A percentile compares a stretch with the other conserved stretches of the same genome.
phyloP scores from a whole-genome alignment of 2,329 filamentous ascomycete species.

The Cercospora beticola region DNA sequence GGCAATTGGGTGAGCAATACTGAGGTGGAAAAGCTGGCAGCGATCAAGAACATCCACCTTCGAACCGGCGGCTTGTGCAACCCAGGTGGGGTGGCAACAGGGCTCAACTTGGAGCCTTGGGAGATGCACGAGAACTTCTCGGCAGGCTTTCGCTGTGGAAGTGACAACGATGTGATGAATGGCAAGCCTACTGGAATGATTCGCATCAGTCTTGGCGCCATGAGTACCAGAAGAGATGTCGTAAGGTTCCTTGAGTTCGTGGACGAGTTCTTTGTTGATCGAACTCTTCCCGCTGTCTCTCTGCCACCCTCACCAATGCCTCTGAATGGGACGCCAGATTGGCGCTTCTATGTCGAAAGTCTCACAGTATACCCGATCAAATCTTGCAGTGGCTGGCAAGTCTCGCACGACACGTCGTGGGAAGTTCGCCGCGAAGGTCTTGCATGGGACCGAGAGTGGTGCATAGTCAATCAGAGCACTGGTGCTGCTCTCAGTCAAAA shows the following conservation, averaged over 20 bases:
- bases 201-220: conserved; percentile 81
- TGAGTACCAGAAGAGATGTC: conserved; percentile 79
- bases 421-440: conserved; percentile 78
- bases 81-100: conserved; percentile 76
- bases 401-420: conserved; percentile 68
- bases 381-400: conserved; percentile 77
- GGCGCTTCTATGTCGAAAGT: conserved; percentile 46
- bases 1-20: conserved; percentile 76
- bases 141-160: conserved; percentile 78
- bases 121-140: conserved; percentile 85
- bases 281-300: background rate
- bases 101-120: conserved; percentile 71
- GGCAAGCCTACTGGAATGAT: conserved; percentile 88
- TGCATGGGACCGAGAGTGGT: conserved; percentile 96
- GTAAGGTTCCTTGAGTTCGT: conserved; percentile 59
- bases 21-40: conserved; percentile 84
- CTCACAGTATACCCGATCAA: conserved; percentile 83
- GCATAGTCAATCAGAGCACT: conserved; percentile 82
- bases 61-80: conserved; percentile 90
- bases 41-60: conserved; percentile 75
- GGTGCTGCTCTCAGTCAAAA: conserved; percentile 86
- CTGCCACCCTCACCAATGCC: conserved; percentile 15
- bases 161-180: conserved; percentile 74
- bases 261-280: conserved; percentile 37
- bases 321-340: background rate